Base-by-base conservation (phyloP, 371 early-diverging fungal species). In the Mucor lusitanicus region DNA sequence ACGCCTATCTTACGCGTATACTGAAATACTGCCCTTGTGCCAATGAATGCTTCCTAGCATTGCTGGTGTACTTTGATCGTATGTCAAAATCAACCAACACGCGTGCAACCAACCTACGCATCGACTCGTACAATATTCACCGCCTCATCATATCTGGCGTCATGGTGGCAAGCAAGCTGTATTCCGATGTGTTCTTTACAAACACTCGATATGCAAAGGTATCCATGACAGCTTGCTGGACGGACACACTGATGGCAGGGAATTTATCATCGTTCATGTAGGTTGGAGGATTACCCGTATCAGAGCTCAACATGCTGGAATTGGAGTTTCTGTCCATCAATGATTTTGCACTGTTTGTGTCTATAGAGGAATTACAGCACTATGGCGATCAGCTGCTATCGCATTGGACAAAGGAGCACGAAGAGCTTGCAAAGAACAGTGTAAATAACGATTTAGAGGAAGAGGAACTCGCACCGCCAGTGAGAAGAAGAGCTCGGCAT, bases 281-380 rank as follows among this genome's bases (percentile, higher is more conserved):
- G 91, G 97, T 98, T 32, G 98, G 98, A 56, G 98, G 98, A 6
- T 76, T 98, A 12, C 89, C 95, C 6, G 87, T 94, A 6, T 77
- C 84, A 19, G 98, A 98, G 76, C 81, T 98, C 44, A 98, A 98
- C 79, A 81, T 84, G 42, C 76, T 96, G 40, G 97, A 96, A 74
- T 74, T 95, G 13, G 92, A 95, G 69, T 94, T 95, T 65, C 77
- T 95, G 27, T 81, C 83, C 15, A 72, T 92, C 28, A 85, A 88
- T 63, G 86, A 93, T 66, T 96, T 95, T 86, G 82, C 89, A 25
- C 77, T 97, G 15, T 85, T 90, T 62, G 89, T 91, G 37, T 78
- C 86, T 30, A 80, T 88, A 19, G 90, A 90, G 17, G 89, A 92
- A 64, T 78, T 97, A 23, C 95, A 97, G 77, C 80, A 88, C 55